Base-by-base conservation (phyloP, 306 rosid genomes). In the Amphicarpaea edgeworthii region DNA sequence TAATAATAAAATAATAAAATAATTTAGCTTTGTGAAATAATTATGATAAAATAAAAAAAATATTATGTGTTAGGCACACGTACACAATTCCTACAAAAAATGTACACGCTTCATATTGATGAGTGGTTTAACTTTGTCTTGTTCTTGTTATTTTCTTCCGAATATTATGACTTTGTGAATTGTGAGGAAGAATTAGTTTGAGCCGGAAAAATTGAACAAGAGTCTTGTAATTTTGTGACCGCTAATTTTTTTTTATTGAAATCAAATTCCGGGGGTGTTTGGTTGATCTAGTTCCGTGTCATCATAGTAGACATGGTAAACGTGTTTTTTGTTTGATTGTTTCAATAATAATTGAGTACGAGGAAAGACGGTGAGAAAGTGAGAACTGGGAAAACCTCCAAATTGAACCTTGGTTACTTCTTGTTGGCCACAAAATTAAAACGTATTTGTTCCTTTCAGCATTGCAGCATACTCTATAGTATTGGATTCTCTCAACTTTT, bases 191-290 rank as follows among this genome's bases (percentile, higher is more conserved):
- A 75, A 28, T 50, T 34, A 38, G 12, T 6, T 4, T 2, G 4
- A 53, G 77, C 82, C 72, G 45, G 32, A 21, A 70, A 60, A 21
- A 5, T 78, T 70, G 82, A 78, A 60, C 5, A 10, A 10, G 43
- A 1, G 3, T 70, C 1, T 70, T 78, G 82, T 58, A 70, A 70
- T 60, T 59, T 70, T 70, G 82, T 70, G 28, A 43, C 55, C 12
- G 62, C 46, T 15, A 40, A 49, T 15, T 76, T n/a, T n/a, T n/a
- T n/a, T n/a, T 38, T 66, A 37, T 24, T 12, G 20, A 40, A 34
- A n/a, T 21, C 42, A 9, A 64, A 51, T 24, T 46, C 21, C 3
- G 14, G 45, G 16, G 23, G 32, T n/a, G 58, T 61, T 61, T 1
- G 40, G 1, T 45, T 16, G 11, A 19, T 26, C 21, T 4, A 7